phyloP scores from a whole-genome alignment of 345 rosid genomes.

The Gossypium australe region DNA sequence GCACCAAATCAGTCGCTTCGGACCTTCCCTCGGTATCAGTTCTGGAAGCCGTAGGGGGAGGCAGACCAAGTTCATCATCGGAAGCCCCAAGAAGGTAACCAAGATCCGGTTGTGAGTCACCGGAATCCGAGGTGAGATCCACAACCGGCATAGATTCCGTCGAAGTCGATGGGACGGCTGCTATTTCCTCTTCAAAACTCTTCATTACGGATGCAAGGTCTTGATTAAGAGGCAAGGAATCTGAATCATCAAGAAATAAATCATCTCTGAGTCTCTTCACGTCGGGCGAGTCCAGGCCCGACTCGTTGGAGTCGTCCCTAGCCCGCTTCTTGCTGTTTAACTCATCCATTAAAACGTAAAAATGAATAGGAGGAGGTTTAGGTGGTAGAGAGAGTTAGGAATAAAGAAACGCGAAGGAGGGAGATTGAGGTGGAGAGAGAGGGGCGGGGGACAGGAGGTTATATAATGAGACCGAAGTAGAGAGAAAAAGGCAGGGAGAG shows the following conservation, averaged over 20 bases:
- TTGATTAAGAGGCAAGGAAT: conserved; percentile 31
- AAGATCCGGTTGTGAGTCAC: conserved; percentile 46
- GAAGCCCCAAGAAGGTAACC: conserved; percentile 80
- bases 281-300: conserved; percentile 32
- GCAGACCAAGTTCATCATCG: conserved; percentile 92
- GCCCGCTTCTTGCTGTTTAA: conserved; percentile 36
- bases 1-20: conserved; percentile 25
- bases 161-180: background rate
- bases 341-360: conserved; percentile 27
- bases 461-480: conserved; percentile 41
- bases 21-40: conserved; percentile 16
- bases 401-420: conserved; percentile 7
- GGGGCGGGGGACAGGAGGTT: conserved; percentile 25
- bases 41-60: conserved; percentile 38
- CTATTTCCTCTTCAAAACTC: conserved; percentile 66
- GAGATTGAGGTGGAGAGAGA: conserved; percentile 24
- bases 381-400: background rate
- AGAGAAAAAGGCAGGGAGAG: conserved; percentile 26
- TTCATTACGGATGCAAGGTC: conserved; percentile 69
- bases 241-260: conserved; percentile 54
- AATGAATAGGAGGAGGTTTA: background rate
- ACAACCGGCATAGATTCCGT: conserved; percentile 12
- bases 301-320: conserved; percentile 35
- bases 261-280: conserved; percentile 61
- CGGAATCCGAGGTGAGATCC: conserved; percentile 19